A percentile compares a stretch with the other conserved stretches of the same genome.
These are phyloP conservation scores for Geosmithia flava DNA, from an alignment of 2,329 filamentous ascomycete genomes.

Conservation along the genomic window DNA sequence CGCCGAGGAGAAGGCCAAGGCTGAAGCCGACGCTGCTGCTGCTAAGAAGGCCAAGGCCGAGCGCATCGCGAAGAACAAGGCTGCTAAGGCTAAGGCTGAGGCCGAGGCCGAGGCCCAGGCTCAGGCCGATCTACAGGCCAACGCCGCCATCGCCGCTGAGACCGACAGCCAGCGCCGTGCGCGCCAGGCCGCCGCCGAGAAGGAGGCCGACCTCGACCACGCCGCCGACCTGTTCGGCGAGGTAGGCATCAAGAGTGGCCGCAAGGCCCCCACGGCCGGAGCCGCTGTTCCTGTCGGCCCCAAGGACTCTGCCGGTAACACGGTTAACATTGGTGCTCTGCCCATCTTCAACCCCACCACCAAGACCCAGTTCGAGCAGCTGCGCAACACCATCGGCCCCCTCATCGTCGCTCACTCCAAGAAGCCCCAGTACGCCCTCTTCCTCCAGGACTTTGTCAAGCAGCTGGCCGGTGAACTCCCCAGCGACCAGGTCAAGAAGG, in stretches of 20 bases:
- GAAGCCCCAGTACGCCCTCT: conserved; percentile 83
- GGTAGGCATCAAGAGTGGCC: conserved; percentile 52
- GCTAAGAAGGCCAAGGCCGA: conserved; percentile 84
- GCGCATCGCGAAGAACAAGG: conserved; percentile 70
- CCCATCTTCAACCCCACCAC: conserved; percentile 81
- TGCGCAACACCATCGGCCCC: conserved; percentile 69
- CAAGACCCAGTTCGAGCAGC: conserved; percentile 71
- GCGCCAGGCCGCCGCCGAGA: conserved; percentile 65
- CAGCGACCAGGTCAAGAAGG: conserved; percentile 94
- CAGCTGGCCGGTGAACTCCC: conserved; percentile 76
- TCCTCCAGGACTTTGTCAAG: conserved; percentile 85
- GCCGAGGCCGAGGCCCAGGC: conserved; percentile 22
- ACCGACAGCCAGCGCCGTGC: conserved; percentile 61
- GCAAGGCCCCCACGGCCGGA: conserved; percentile 54
- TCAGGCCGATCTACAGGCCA: background rate
- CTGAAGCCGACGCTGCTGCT: conserved; percentile 74
- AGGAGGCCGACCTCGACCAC: conserved; percentile 79
- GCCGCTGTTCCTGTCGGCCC: conserved; percentile 57
- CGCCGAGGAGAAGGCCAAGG: conserved; percentile 76
- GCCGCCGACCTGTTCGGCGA: conserved; percentile 83
- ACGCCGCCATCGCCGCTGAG: conserved; percentile 26
- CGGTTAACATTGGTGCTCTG: conserved; percentile 69
- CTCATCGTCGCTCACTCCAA: conserved; percentile 63
- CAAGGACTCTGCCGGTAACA: conserved; percentile 56
- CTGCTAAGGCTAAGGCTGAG: conserved; percentile 42